These are phyloP conservation scores for Podila verticillata DNA, from an alignment of 192 early-diverging fungal genomes.

Conservation along the genomic window DNA sequence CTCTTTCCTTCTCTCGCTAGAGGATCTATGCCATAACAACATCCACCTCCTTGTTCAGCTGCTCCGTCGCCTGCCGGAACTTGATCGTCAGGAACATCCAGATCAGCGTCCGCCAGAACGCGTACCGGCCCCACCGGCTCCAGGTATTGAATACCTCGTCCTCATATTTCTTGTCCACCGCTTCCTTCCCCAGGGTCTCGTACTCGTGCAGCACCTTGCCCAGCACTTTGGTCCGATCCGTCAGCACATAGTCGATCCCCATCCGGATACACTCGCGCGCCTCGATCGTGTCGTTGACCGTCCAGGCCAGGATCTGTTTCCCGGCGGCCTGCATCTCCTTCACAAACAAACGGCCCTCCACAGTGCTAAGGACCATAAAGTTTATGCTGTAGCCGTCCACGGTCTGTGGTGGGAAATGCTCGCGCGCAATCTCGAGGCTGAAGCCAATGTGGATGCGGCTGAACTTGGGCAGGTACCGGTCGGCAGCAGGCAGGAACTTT, in stretches of 20 bases:
- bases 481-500: conserved; percentile 56
- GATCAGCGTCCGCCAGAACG: conserved; percentile 35
- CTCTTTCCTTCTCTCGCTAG: too few species aligned
- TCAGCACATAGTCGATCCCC: conserved; percentile 61
- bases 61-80: conserved; percentile 32
- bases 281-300: conserved; percentile 54
- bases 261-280: conserved; percentile 54
- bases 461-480: conserved; percentile 53
- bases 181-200: conserved; percentile 25
- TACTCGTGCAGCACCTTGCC: conserved; percentile 32
- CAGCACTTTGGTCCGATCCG: conserved; percentile 52
- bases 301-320: conserved; percentile 62
- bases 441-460: conserved; percentile 61
- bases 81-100: conserved; percentile 26
- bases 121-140: conserved; percentile 33
- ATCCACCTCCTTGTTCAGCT: conserved; percentile 6
- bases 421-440: conserved; percentile 52
- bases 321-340: conserved; percentile 57
- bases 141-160: conserved; percentile 38
- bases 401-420: conserved; percentile 48
- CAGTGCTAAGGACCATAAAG: conserved; percentile 48
- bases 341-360: conserved; percentile 56
- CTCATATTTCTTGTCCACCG: conserved; percentile 31
- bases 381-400: conserved; percentile 57
- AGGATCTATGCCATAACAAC: neutral